Base-by-base conservation (phyloP, 345 rosid genomes). In the Psidium guajava region DNA sequence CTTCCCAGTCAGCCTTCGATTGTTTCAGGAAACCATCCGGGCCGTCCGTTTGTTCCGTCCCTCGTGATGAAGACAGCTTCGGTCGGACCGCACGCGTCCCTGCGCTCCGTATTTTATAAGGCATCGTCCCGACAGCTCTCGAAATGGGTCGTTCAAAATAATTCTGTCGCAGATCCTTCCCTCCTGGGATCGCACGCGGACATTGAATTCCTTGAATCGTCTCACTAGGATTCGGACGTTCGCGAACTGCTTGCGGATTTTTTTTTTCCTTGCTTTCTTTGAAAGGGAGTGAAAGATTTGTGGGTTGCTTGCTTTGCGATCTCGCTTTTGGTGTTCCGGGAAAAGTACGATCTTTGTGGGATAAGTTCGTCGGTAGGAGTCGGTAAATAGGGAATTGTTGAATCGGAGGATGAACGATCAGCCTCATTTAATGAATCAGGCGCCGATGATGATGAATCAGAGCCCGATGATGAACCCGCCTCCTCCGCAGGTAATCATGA, bases 371-470 rank as follows among this genome's bases (percentile, higher is more conserved):
- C 80, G 47, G 36, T 10, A 1, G 80, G 25, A 11, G 7, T 69
- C 80, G 14, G 47, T 50, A n/a, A 11, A 14, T 16, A 81, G 32
- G 56, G 21, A 53, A 22, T 18, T 1, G 11, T 36, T 81, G 54
- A 81, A 81, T 81, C 54, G 56, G 53, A 54, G 61, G 53, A 93
- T 92, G 96, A 93, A 94, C 91, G 95, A 88, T 89, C 92, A 89
- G 82, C 84, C 90, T 15, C 93, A 83, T 89, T 87, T 89, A 86
- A 90, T 88, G 92, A 87, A 83, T 75, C 87, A 83, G 49, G 83
- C 86, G 51, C 75, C 81, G 40, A 84, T 75, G 85, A 36, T 83
- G 87, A 86, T 86, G 93, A 87, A 56, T 80, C 90, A 83, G 64
- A 82, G 84, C 13, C 85, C 58, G 83, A 59, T 75, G 51, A 28